These are phyloP conservation scores for Thalassiosira pacifica DNA, from an alignment of 352 stramenopile species.

Conservation along the genomic window DNA sequence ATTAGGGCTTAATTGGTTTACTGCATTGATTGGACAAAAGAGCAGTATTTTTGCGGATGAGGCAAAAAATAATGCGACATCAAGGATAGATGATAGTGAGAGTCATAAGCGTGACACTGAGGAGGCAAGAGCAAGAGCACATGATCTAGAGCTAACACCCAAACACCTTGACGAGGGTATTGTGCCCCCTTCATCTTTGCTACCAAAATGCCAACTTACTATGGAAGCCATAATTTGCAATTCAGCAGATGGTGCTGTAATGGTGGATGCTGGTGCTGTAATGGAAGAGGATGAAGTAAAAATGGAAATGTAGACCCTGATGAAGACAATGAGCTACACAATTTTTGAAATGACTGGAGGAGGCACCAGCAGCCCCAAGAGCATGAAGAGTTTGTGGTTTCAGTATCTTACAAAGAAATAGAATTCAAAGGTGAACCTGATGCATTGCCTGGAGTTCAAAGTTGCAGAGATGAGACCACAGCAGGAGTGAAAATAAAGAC, in stretches of 20 bases:
- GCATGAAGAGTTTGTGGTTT: slow-evolving; percentile 6
- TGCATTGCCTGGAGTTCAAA: background rate
- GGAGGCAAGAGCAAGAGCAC: too few relatives aligned
- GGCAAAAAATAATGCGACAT: too few relatives aligned
- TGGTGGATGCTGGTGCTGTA: background rate
- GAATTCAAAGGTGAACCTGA: background rate
- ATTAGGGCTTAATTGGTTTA: too few relatives aligned
- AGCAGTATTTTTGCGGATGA: too few relatives aligned
- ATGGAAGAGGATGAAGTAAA: background rate
- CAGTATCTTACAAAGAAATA: background rate
- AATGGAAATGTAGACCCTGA: slow-evolving; percentile 2
- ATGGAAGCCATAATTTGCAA: too few relatives aligned
- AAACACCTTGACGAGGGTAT: too few relatives aligned
- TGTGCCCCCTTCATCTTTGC: too few relatives aligned
- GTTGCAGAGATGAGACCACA: background rate
- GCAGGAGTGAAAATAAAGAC: background rate
- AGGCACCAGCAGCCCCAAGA: background rate
- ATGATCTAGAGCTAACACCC: too few relatives aligned
- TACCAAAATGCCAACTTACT: too few relatives aligned
- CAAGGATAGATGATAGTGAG: too few relatives aligned
- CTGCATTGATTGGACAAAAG: too few relatives aligned
- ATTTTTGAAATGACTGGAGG: background rate
- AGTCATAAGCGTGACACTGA: too few relatives aligned
- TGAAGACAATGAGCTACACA: background rate
- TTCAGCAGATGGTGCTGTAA: background rate